Percentiles rank a stretch among this genome's conserved stretches.
These are phyloP conservation scores for Glomus cerebriforme DNA, from an alignment of 192 early-diverging fungal genomes.

Conservation along the genomic window DNA sequence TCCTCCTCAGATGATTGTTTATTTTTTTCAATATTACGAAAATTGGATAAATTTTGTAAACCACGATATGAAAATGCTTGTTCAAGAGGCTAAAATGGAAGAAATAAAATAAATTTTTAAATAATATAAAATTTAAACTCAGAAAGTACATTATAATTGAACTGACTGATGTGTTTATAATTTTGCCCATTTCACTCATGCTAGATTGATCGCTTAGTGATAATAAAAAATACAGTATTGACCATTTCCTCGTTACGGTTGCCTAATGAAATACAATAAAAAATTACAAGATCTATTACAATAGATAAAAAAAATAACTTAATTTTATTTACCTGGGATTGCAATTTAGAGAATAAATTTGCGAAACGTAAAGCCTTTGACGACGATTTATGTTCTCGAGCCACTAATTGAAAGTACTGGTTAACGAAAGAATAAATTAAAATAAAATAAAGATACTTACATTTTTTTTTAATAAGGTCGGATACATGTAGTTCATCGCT, in stretches of 20 bases:
- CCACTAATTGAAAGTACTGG: conserved; percentile 46
- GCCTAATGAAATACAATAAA: conserved; percentile 36
- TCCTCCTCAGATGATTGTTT: conserved; percentile 13
- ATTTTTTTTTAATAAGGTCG: conserved; percentile 64
- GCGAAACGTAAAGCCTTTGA: conserved; percentile 61
- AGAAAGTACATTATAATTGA: not conserved
- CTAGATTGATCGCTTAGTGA: conserved; percentile 45
- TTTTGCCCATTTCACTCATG: conserved; percentile 17
- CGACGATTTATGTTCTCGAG: conserved; percentile 50
- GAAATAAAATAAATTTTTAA: not conserved
- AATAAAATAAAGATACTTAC: conserved; percentile 39
- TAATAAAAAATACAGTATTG: conserved; percentile 57
- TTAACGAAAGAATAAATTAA: not conserved
- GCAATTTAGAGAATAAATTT: conserved; percentile 58
- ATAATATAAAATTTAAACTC: not conserved
- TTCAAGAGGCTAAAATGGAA: conserved; percentile 24
- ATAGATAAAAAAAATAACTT: not conserved
- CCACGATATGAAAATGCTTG: conserved; percentile 28
- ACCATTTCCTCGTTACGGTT: conserved; percentile 57
- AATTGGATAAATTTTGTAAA: conserved; percentile 11
- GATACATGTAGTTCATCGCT: conserved; percentile 60
- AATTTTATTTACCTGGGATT: conserved; percentile 39
- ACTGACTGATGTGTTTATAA: conserved; percentile 15
- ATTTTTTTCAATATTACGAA: not conserved
- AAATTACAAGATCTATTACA: not conserved